Base-by-base conservation (phyloP, 2,329 filamentous ascomycete species). In the Penicillium sclerotiorum region DNA sequence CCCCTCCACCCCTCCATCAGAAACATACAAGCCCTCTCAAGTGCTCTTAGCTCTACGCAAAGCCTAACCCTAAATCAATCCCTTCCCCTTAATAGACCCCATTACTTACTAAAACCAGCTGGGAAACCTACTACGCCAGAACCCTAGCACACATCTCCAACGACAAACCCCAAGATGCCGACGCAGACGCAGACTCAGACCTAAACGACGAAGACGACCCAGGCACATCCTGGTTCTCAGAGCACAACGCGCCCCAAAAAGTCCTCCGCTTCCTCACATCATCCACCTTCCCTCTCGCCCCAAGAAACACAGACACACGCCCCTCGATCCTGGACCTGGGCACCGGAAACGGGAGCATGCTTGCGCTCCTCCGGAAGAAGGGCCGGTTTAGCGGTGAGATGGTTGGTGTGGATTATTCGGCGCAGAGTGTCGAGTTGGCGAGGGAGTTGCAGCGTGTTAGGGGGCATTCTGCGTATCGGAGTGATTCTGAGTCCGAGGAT, bases 211-310 rank as follows among this genome's bases (percentile, higher is more conserved):
- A 81, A 49, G 89, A 96, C 9, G 72, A 77, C 76, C 87, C 87
- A 52, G 93, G 93, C 59, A 95, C 91, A 23, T 85, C 94, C 62
- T 99, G 94, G 94, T 99, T 99, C 80, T 88, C 91, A 69, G 94
- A 97, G 74, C 89, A 90, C 25, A 85, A 88, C 65, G 94, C 94
- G 54, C 90, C 96, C 65, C 79, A 85, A 55, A 92, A 92, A 65
- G 84, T 95, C 52, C 73, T 95, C 20, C 70, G 76, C 8, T 91
- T 87, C 68, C 80, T 95, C 7, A 76, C 76, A 3, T 72, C 76
- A 3, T 70, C 76, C 12, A 71, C 71, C 1, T 73, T 77, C 22
- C 67, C 83, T 55, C 61, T 75, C 4, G 64, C 74, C 25, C 72
- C 73, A 45, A 15, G 41, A 36, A 18, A 8, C 23, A 12, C 61